A percentile compares a stretch with the other conserved stretches of the same genome.
Conservation (phyloP, 805 yeast genomes). For the Metschnikowia anglica region DNA sequence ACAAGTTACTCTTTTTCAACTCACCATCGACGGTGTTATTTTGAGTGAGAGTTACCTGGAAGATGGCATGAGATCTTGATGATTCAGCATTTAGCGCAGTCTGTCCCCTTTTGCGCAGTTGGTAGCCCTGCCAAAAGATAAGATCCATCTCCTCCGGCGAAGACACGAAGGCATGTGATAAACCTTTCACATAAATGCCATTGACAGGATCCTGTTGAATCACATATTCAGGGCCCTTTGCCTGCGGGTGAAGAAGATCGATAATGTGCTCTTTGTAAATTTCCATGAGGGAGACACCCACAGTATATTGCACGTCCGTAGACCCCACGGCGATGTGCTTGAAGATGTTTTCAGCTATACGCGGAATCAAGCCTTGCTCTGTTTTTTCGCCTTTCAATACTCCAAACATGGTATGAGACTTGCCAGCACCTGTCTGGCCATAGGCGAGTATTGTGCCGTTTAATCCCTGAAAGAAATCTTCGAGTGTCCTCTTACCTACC, state of each 20-base stretch:
- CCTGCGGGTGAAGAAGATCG: constrained; percentile 55
- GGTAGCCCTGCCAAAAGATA: constrained; percentile 58
- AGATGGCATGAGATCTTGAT: constrained; percentile 78
- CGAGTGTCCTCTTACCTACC: constrained; percentile 61
- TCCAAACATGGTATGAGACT: constrained; percentile 78
- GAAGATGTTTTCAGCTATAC: constrained; percentile 68
- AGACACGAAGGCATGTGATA: constrained; percentile 60
- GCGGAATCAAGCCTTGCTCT: constrained; percentile 63
- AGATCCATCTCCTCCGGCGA: constrained; percentile 56
- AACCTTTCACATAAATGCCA: constrained; percentile 71
- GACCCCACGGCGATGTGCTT: constrained; percentile 47
- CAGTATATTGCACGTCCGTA: constrained; percentile 57
- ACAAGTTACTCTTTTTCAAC: constrained; percentile 61
- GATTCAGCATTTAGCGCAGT: constrained; percentile 73
- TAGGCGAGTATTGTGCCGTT: constrained; percentile 76
- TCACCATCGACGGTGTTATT: constrained; percentile 54
- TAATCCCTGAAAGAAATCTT: constrained; percentile 70
- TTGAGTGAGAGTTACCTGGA: constrained; percentile 67
- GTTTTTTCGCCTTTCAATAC: constrained; percentile 17
- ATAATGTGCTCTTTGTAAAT: constrained; percentile 74
- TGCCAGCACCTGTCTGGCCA: constrained; percentile 80
- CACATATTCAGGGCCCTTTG: constrained; percentile 34
- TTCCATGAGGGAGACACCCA: constrained; percentile 75
- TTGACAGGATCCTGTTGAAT: constrained; percentile 63
- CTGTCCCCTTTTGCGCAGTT: constrained; percentile 53